Evolutionary conservation across 495 filamentous ascomycete species (phyloP), one percentile per base, ranked within the genome.

Genomic region (Recurvomyces mirabilis): DNA sequence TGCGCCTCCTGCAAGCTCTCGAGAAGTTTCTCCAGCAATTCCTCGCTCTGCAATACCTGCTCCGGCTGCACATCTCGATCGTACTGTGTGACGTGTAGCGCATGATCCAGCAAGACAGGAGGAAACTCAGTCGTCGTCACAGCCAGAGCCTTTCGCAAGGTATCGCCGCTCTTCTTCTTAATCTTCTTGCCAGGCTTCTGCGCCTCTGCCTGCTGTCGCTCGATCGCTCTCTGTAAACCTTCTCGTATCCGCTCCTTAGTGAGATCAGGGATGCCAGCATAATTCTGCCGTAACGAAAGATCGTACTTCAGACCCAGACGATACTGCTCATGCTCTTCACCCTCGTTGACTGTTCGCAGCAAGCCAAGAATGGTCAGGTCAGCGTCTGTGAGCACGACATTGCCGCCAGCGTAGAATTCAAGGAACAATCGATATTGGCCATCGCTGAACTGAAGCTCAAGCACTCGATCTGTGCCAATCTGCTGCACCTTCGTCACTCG

Each of bases 321-420:
- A 11, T 83, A 70, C 61, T 87, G 81, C 24, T 82, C 78, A 37
- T 86, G 81, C 53, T 69, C 70, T 23, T 79, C 72, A 1, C 79
- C 84, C 50, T 87, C 84, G 2, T 73, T 77, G 4, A 98, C 89
- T 47, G 78, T 74, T n/a, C 91, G 78, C 54, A 93, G 67, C 29
- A 95, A 64, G 2, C 81, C 75, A 11, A 95, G 57, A 46, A 94
- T 82, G 36, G 75, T 82, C 42, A 84, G 66, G 12, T 89, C 81
- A 29, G 71, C 68, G 57, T 95, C 85, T 2, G 87, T 93, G 38
- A 98, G 68, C 39, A 98, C 82, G 43, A 98, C 79, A 60, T 98
- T 98, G 25, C 91, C 91, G n/a, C 75, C 76, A 3, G 91, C 89
- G 63, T 91, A 98, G 65, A 98, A 98, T 63, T 98, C 91, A 29